Base-by-base conservation (phyloP, 208 protist genomes). In the Herpetomonas samuelpessoai region DNA sequence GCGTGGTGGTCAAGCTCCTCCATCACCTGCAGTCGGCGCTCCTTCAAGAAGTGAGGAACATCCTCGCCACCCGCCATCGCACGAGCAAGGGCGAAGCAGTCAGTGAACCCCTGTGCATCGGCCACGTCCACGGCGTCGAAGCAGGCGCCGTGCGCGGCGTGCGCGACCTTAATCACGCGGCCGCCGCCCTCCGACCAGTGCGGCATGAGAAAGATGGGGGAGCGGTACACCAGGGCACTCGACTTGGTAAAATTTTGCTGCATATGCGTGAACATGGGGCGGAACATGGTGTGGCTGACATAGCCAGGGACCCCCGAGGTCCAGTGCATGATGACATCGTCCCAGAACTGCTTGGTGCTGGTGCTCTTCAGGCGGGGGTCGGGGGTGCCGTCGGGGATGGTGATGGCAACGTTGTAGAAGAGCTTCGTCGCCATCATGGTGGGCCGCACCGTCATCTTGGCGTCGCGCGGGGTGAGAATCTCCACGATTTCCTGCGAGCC, bases 361-460 rank as follows among this genome's bases (percentile, higher is more conserved):
- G 83, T 94, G 60, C 76, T 85, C 70, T 79, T 81, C 27, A 93
- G 74, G 18, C 85, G 82, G 46, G 91, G 91, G 61, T 93, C 87
- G 27, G 79, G 50, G 3, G 86, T 85, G 57, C 68, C 68, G 62
- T 94, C 87, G 6, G 86, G 86, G 57, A 96, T 96, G 16, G 81
- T 91, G 45, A 96, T 77, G n/a, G 76, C 74, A 9, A 96, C 91
- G 64, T 93, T 90, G 74, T 96, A 96, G 47, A 96, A 96, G 0
- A 96, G 72, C 68, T 93, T 94, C 6, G 87, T 96, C 30, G 87
- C 87, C 85, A 96, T 90, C 86, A 96, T 93, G 4, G 87, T 93
- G 3, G 91, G 91, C 29, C 88, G 87, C 61, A 96, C 87, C 22
- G 84, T 94, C 85, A 96, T 87, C 60, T 96, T 96, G 2, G 91